Conservation (phyloP, 805 yeast species). For the Sugiyamaella floridensis region DNA sequence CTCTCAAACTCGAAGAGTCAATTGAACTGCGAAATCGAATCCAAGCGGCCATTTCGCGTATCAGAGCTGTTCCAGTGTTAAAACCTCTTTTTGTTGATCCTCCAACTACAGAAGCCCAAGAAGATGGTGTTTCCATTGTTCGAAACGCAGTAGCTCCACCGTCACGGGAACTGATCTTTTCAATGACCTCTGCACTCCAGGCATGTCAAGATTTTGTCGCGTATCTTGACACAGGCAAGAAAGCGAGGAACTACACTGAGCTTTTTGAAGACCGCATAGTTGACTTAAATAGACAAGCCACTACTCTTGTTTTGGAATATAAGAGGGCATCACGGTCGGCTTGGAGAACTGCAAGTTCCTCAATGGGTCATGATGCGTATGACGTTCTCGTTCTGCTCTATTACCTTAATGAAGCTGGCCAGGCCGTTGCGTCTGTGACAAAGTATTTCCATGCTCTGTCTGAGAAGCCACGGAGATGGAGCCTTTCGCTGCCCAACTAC, state of each 20-base stretch:
- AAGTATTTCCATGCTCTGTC: conserved; percentile 7
- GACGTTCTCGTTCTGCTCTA: conserved; percentile 37
- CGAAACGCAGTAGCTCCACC: conserved; percentile 4
- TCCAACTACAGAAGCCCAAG: neutral
- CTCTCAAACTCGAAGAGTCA: conserved; percentile 30
- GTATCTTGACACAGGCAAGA: conserved; percentile 7
- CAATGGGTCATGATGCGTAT: conserved; percentile 30
- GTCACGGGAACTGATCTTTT: conserved; percentile 4
- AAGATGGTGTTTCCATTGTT: neutral
- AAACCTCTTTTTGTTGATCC: neutral
- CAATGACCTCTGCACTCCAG: neutral
- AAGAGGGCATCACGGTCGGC: neutral
- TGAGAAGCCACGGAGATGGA: conserved; percentile 28
- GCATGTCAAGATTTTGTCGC: conserved; percentile 15
- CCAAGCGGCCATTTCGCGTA: conserved; percentile 36
- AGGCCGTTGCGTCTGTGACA: conserved; percentile 23
- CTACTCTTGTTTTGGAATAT: neutral
- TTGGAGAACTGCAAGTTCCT: neutral
- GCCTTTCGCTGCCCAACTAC: conserved; percentile 34
- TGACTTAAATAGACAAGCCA: neutral
- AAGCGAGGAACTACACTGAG: neutral
- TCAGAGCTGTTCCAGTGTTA: conserved; percentile 35
- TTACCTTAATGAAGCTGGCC: conserved; percentile 38
- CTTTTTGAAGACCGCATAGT: neutral
- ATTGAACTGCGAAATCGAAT: conserved; percentile 37